These are phyloP conservation scores for Boletus vinaceobasis DNA, from an alignment of 768 basidiomycete genomes.

Conservation along the genomic window DNA sequence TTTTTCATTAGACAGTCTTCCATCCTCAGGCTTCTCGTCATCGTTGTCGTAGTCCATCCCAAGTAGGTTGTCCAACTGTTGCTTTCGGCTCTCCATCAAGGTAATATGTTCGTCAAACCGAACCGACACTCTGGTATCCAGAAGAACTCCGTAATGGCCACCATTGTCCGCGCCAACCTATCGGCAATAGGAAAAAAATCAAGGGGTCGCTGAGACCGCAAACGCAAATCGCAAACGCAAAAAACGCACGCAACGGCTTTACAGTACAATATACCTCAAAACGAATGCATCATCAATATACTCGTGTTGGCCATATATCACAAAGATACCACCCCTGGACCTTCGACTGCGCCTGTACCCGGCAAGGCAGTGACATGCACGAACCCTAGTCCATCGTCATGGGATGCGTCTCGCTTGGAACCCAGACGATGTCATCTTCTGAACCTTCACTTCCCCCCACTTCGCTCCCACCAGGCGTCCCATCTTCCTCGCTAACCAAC, in stretches of 20 bases:
- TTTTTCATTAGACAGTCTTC: slow-evolving; percentile 1
- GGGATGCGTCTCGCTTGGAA: slow-evolving; percentile 16
- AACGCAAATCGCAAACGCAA: slow-evolving; percentile 13
- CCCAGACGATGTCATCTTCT: slow-evolving; percentile 34
- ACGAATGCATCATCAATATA: background rate
- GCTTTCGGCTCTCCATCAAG: slow-evolving; percentile 5
- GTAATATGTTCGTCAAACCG: slow-evolving; percentile 6
- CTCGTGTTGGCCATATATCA: slow-evolving; percentile 9
- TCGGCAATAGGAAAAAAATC: background rate
- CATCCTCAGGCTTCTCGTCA: slow-evolving; percentile 6
- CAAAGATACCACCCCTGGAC: slow-evolving; percentile 16
- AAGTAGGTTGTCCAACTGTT: slow-evolving; percentile 3
- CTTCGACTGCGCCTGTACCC: slow-evolving; percentile 1
- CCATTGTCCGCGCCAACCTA: slow-evolving; percentile 1
- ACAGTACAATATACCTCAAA: slow-evolving; percentile 20
- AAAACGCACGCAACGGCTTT: background rate
- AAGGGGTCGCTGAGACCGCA: background rate
- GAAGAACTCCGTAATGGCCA: slow-evolving; percentile 8
- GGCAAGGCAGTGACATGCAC: slow-evolving; percentile 6
- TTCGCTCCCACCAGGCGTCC: slow-evolving; percentile 23
- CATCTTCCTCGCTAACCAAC: slow-evolving; percentile 53
- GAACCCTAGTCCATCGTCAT: slow-evolving; percentile 12
- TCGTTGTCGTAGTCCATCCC: slow-evolving; percentile 1
- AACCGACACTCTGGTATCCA: slow-evolving; percentile 17
- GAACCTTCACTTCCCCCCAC: slow-evolving; percentile 21